Conservation (phyloP, 768 basidiomycete species). For the Serendipita vermifera region DNA sequence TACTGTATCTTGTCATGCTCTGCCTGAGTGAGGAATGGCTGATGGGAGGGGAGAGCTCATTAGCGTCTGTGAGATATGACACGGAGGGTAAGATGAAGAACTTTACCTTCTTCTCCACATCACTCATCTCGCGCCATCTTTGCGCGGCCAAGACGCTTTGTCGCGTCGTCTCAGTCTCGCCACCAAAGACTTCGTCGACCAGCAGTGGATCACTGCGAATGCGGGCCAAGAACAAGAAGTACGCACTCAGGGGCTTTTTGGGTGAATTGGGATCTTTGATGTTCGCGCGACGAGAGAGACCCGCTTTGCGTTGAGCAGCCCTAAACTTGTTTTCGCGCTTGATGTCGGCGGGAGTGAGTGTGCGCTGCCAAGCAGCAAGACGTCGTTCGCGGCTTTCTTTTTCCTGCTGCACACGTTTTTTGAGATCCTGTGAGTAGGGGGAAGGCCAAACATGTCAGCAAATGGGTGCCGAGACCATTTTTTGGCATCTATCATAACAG, state of each 20-base stretch:
- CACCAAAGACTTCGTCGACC: conserved; percentile 69
- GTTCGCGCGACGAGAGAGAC: conserved; percentile 84
- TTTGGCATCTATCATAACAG: no score
- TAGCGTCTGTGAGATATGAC: no score
- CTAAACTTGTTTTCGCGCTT: conserved; percentile 86
- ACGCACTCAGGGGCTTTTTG: conserved; percentile 87
- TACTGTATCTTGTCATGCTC: conserved; percentile 94
- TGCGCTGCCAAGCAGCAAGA: conserved; percentile 71
- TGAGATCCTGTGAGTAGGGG: no score
- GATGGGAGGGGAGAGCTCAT: conserved; percentile 7
- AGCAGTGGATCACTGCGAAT: conserved; percentile 67
- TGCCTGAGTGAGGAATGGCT: conserved; percentile 89
- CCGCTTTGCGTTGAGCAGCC: conserved; percentile 82
- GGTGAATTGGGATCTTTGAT: conserved; percentile 95
- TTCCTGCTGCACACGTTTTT: conserved; percentile 64
- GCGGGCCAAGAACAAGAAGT: conserved; percentile 88
- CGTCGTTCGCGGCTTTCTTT: conserved; percentile 79
- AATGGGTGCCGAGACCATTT: no score
- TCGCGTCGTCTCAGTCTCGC: conserved; percentile 85
- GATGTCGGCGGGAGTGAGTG: conserved; percentile 88
- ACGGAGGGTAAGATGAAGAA: conserved; percentile 16
- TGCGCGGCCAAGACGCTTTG: conserved; percentile 88
- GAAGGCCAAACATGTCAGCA: no score
- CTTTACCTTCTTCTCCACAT: conserved; percentile 80
- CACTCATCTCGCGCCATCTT: conserved; percentile 85